Evolutionary conservation across 176 grass and related monocot species (phyloP), one percentile per base, ranked within the genome.

Genomic region (Bothriochloa decipiens): DNA sequence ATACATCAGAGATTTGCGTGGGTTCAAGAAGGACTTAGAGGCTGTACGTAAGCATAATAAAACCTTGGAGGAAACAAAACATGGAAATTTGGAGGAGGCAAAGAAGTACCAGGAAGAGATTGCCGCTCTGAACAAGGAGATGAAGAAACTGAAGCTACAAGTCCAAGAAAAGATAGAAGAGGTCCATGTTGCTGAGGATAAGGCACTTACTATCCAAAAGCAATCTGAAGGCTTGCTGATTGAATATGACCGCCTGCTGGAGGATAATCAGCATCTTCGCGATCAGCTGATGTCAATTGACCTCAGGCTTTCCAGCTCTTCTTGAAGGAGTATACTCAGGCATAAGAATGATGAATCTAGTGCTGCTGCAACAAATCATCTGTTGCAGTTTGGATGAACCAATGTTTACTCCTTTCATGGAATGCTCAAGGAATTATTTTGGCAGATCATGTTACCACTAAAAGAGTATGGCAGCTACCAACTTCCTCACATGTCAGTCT

Each of bases 201-300:
- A 90, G 83, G 64, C 40, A 18, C 27, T 43, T 22, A 88, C 90
- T 83, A 81, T 94, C 37, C 86, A 72, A 46, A 92, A 94, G 65
- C 92, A 97, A 85, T 88, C 88, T 64, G 92, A 97, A 92, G 89
- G 92, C 36, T 82, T 94, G 65, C 83, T 94, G 32, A 86, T 88
- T 45, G 95, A 94, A 58, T 97, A 97, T 66, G 95, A 97, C 60
- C 81, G 86, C 26, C 75, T 94, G n/a, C 87, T 91, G 60, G 90
- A 97, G 86, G 95, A 97, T 70, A 97, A 97, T 76, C 90, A 92
- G 68, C 88, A 92, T 79, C 87, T 97, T 55, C 86, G 84, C 37
- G 68, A 76, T 49, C 92, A 97, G 81, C 82, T 97, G 46, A 71
- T 88, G 75, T 94, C 92, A 40, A 85, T 92, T 70, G 88, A 94